These are phyloP conservation scores for Crithidia thermophila DNA, from an alignment of 208 protist species.

Conservation along the genomic window DNA sequence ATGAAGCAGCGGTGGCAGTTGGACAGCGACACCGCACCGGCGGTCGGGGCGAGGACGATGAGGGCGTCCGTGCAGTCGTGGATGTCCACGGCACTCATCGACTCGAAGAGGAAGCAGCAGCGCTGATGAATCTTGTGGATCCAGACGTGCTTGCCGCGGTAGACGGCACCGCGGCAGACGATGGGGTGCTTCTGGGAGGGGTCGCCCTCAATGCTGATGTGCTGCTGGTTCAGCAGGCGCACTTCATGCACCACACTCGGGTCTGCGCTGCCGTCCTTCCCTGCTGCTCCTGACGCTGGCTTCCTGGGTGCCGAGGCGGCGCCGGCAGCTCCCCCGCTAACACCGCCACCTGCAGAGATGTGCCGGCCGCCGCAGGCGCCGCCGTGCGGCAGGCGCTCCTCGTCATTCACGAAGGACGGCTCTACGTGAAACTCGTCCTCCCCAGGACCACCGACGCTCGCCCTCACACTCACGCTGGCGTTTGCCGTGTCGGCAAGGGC, in stretches of 20 bases:
- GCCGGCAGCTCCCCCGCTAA: too few relatives aligned
- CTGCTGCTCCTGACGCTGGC: too few relatives aligned
- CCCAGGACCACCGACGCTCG: not conserved
- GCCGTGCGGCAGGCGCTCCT: not conserved
- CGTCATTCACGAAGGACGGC: constrained; percentile 11
- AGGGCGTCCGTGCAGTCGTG: constrained; percentile 29
- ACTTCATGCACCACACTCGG: constrained; percentile 6
- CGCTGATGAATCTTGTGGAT: constrained; percentile 14
- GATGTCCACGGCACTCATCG: constrained; percentile 10
- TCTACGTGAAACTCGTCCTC: not conserved
- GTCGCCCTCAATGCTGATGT: constrained; percentile 21
- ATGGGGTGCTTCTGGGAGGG: not conserved
- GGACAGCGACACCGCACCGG: constrained; percentile 31
- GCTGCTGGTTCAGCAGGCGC: not conserved
- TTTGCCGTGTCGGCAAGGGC: not conserved
- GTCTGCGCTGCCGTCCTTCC: too few relatives aligned
- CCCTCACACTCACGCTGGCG: not conserved
- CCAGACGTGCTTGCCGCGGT: constrained; percentile 17
- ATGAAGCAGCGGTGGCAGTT: constrained; percentile 35
- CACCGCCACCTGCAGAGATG: not conserved
- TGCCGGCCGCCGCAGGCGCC: not conserved
- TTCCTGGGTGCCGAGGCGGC: too few relatives aligned
- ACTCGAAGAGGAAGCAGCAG: constrained; percentile 22
- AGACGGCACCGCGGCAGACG: constrained; percentile 12
- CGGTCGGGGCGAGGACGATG: constrained; percentile 44